Evolutionary conservation across 2,329 filamentous ascomycete species (phyloP), one percentile per base, ranked within the genome.

Genomic region (Aspergillus terreus): DNA sequence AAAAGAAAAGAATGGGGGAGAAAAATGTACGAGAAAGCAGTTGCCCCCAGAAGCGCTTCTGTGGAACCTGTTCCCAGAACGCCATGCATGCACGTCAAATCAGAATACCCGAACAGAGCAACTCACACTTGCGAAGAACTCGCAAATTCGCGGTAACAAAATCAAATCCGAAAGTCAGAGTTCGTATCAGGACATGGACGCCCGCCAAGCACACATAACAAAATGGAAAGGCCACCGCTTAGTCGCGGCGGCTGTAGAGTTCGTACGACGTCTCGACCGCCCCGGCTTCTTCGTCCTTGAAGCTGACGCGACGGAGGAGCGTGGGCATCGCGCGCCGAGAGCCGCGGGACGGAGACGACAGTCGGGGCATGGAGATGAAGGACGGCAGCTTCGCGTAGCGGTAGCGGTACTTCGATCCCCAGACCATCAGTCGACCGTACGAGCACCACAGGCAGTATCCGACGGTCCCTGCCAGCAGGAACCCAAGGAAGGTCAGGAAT

Each of bases 401-500:
- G 55, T 71, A 70, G 55, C 66, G 69, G 55, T 73, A 73, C 51
- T 70, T 68, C 14, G 69, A 61, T 33, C 72, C 68, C 30, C 73
- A 58, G 54, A 76, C 63, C 44, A 76, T 60, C 19, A 78, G 56
- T 4, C 77, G 76, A 25, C 73, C 74, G 55, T 81, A 82, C 21
- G 72, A 65, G 71, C 73, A 78, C 76, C 78, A 82, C 49, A 76
- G 64, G 36, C 70, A 62, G 51, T 78, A 69, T 14, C 79, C 74
- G 17, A 80, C 68, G 21, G 75, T 61, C 40, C 72, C 73, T 23
- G 76, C 79, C 11, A 80, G 56, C 35, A 76, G 52, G 62, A 81
- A 81, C 19, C 79, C 79, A 21, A 75, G 59, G 19, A 78, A 65
- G 3, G 80, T 82, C 14, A 82, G 71, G 50, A 82, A 69, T 54